phyloP scores from a whole-genome alignment of 805 yeast genomes.

The Blastobotrys robertii region DNA sequence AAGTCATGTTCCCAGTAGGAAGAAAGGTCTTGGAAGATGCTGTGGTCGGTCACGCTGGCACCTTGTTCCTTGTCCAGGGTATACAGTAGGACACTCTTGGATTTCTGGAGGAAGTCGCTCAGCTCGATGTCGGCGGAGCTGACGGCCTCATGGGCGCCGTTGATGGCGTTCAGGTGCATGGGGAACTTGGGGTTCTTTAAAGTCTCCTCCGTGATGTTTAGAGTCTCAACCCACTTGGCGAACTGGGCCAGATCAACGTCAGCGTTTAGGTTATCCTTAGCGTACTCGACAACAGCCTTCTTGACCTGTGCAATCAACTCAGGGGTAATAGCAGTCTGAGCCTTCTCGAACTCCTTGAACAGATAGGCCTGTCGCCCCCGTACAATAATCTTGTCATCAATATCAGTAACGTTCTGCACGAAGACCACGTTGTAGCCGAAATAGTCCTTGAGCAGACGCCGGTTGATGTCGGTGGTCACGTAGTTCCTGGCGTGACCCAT shows the following conservation, averaged over 20 bases:
- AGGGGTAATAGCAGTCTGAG: constrained; percentile 22
- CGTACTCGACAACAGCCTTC: constrained; percentile 39
- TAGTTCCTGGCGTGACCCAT: constrained; percentile 99
- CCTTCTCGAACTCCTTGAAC: constrained; percentile 46
- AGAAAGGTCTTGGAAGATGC: constrained; percentile 70
- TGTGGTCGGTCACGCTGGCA: constrained; percentile 70
- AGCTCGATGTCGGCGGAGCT: constrained; percentile 15
- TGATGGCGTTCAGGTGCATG: constrained; percentile 66
- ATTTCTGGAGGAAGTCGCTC: constrained; percentile 34
- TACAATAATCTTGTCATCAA: constrained; percentile 91
- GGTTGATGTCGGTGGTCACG: constrained; percentile 85
- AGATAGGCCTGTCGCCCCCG: constrained; percentile 87
- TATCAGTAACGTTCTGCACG: constrained; percentile 97
- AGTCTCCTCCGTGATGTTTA: constrained; percentile 44
- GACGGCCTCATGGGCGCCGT: constrained; percentile 38
- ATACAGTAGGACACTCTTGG: constrained; percentile 73
- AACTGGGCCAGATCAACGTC: constrained; percentile 18
- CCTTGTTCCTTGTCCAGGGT: constrained; percentile 65
- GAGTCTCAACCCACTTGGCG: constrained; percentile 39
- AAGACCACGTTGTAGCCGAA: constrained; percentile 83
- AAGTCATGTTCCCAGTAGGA: constrained; percentile 82
- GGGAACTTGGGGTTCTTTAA: constrained; percentile 69
- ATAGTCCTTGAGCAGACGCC: constrained; percentile 81
- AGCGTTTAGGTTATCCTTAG: constrained; percentile 27
- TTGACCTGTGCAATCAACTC: constrained; percentile 34